Evolutionary conservation across 2,329 filamentous ascomycete genomes (phyloP).

Genomic region (Diaporthe batatas): DNA sequence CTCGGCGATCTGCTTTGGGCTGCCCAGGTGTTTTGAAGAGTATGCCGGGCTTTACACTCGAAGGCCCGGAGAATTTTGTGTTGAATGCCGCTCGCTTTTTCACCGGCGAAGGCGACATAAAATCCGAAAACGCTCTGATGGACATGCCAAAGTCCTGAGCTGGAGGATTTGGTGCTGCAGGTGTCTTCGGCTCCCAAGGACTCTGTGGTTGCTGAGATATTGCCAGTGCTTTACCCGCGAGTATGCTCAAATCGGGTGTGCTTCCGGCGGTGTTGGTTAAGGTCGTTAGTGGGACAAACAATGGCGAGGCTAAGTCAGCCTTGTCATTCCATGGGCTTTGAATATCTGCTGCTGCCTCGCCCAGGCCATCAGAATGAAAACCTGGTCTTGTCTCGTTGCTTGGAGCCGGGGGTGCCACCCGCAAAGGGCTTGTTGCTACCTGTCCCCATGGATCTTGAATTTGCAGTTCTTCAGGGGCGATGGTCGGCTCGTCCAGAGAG

Average conservation of each 20-base stretch:
- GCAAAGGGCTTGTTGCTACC: not conserved
- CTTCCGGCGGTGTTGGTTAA: conserved; percentile 21
- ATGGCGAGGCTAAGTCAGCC: conserved; percentile 11
- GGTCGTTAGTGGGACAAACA: conserved; percentile 34
- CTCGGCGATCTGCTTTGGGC: conserved; percentile 47
- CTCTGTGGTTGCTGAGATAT: conserved; percentile 48
- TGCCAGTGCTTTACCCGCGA: conserved; percentile 28
- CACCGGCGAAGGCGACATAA: conserved; percentile 63
- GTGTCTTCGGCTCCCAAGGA: conserved; percentile 39
- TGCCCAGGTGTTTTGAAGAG: conserved; percentile 35
- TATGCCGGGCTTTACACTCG: conserved; percentile 16
- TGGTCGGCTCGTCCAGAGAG: not conserved
- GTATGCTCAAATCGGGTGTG: conserved; percentile 18
- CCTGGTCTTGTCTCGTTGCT: not conserved
- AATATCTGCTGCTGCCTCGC: not conserved
- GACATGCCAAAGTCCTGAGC: conserved; percentile 63
- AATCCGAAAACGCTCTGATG: conserved; percentile 65
- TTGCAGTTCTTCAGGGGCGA: not conserved
- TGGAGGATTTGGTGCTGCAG: conserved; percentile 49
- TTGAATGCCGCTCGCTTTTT: conserved; percentile 43
- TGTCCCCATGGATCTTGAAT: conserved; percentile 18
- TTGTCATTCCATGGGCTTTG: conserved; percentile 32
- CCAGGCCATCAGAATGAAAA: not conserved
- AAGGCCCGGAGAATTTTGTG: conserved; percentile 18
- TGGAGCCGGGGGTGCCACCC: conserved; percentile 14